Evolutionary conservation across 2,329 filamentous ascomycete species (phyloP).

Genomic region (Colletotrichum sp.): DNA sequence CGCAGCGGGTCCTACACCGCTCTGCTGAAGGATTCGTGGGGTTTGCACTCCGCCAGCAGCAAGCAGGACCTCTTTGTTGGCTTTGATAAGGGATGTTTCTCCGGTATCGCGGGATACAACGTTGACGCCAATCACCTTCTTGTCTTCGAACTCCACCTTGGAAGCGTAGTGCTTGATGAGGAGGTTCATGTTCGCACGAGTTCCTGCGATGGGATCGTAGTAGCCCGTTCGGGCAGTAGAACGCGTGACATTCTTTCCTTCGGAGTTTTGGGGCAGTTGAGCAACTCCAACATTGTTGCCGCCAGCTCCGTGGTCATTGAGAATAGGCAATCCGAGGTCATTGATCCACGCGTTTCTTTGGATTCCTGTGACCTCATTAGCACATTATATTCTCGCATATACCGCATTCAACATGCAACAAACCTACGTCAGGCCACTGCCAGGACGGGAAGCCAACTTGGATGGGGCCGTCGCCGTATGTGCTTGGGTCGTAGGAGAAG

Average conservation of each 20-base stretch:
- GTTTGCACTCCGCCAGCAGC: constrained; percentile 45
- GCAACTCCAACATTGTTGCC: constrained; percentile 23
- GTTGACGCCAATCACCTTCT: constrained; percentile 38
- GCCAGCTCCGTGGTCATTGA: constrained; percentile 17
- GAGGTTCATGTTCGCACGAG: constrained; percentile 42
- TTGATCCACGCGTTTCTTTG: constrained; percentile 9
- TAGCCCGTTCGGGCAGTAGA: constrained; percentile 34
- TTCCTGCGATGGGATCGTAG: constrained; percentile 35
- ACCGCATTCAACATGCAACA: not conserved
- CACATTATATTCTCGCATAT: not conserved
- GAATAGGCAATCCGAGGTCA: constrained; percentile 19
- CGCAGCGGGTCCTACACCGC: constrained; percentile 48
- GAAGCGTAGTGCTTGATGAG: constrained; percentile 35
- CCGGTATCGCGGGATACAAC: constrained; percentile 24
- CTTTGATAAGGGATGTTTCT: not conserved
- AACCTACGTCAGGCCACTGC: constrained; percentile 28
- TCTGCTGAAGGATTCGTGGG: constrained; percentile 52
- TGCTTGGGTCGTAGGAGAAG: constrained; percentile 23
- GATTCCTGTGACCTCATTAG: not conserved
- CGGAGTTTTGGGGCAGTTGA: constrained; percentile 35
- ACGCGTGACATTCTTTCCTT: constrained; percentile 43
- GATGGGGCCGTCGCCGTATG: constrained; percentile 28
- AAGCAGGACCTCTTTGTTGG: constrained; percentile 43
- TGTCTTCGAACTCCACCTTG: constrained; percentile 24
- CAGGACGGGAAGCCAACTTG: constrained; percentile 27